phyloP scores from a whole-genome alignment of 2,329 filamentous ascomycete genomes.

The Cercospora brassicicola region DNA sequence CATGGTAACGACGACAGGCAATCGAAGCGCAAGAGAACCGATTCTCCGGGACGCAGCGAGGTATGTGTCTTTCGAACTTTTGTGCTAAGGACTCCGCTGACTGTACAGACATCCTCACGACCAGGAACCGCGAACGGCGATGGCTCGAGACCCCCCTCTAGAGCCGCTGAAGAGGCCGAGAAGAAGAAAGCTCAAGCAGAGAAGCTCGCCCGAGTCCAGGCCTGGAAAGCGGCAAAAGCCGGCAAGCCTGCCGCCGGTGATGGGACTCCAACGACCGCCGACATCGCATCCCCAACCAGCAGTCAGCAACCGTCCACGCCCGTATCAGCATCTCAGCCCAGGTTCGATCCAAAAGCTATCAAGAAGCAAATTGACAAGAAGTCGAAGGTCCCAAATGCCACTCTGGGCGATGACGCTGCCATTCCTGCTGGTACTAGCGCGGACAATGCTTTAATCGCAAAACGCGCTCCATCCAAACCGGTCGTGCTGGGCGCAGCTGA shows the following conservation, averaged over 20 bases:
- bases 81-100: constrained; percentile 12
- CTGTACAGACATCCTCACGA: constrained; percentile 24
- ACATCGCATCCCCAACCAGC: background rate
- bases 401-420: constrained; percentile 58
- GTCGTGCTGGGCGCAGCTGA: constrained; percentile 20
- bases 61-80: constrained; percentile 13
- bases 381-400: constrained; percentile 50
- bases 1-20: constrained; percentile 52
- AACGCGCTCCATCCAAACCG: constrained; percentile 36
- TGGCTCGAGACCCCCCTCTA: constrained; percentile 10
- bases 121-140: constrained; percentile 16
- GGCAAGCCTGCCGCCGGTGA: constrained; percentile 1
- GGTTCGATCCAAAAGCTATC: constrained; percentile 84
- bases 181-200: constrained; percentile 77
- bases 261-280: constrained; percentile 1
- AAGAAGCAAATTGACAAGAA: constrained; percentile 69
- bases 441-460: constrained; percentile 39
- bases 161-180: constrained; percentile 65
- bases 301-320: constrained; percentile 9
- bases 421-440: constrained; percentile 40
- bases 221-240: constrained; percentile 50
- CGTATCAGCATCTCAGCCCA: constrained; percentile 63
- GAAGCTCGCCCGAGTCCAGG: constrained; percentile 65
- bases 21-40: constrained; percentile 45
- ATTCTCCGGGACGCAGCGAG: constrained; percentile 18